A percentile compares a stretch with the other conserved stretches of the same genome.
These are phyloP conservation scores for Hermanozyma aechmeae DNA, from an alignment of 805 yeast genomes.

Conservation along the genomic window DNA sequence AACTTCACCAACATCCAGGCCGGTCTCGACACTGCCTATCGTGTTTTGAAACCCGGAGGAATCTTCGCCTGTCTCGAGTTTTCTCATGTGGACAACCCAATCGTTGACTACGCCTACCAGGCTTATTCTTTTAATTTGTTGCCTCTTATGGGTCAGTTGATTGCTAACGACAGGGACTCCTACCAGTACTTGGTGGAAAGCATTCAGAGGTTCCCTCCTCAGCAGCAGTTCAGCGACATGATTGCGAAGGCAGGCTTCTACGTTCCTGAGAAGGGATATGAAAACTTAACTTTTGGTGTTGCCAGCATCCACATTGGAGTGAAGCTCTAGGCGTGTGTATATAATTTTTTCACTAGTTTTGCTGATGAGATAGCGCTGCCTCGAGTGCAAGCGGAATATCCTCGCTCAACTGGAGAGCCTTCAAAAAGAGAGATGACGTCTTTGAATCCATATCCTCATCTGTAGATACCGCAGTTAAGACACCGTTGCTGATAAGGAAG, in stretches of 20 bases:
- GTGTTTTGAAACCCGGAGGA: slow-evolving; percentile 96
- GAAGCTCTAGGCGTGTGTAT: slow-evolving; percentile 70
- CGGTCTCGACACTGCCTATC: slow-evolving; percentile 89
- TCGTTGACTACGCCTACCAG: slow-evolving; percentile 69
- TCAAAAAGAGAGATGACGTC: too few species aligned
- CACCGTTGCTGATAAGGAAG: too few species aligned
- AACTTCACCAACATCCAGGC: slow-evolving; percentile 93
- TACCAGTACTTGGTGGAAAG: slow-evolving; percentile 95
- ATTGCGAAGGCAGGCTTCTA: slow-evolving; percentile 92
- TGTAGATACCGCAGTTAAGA: too few species aligned
- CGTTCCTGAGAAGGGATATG: slow-evolving; percentile 81
- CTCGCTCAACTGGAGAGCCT: slow-evolving; percentile 22
- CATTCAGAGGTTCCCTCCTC: slow-evolving; percentile 83
- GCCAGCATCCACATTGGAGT: slow-evolving; percentile 96
- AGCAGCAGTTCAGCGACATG: slow-evolving; percentile 85
- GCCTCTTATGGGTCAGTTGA: slow-evolving; percentile 91
- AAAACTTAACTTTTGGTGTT: slow-evolving; percentile 86
- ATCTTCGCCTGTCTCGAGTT: slow-evolving; percentile 94
- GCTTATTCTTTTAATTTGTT: slow-evolving; percentile 80
- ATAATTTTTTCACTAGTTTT: too few species aligned
- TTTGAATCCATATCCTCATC: too few species aligned
- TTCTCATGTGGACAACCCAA: slow-evolving; percentile 77
- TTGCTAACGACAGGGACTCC: slow-evolving; percentile 92
- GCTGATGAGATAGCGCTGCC: too few species aligned
- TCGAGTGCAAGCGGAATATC: slow-evolving; percentile 17